phyloP scores from a whole-genome alignment of 2,329 filamentous ascomycete species.

The Furcasterigmium furcatum region DNA sequence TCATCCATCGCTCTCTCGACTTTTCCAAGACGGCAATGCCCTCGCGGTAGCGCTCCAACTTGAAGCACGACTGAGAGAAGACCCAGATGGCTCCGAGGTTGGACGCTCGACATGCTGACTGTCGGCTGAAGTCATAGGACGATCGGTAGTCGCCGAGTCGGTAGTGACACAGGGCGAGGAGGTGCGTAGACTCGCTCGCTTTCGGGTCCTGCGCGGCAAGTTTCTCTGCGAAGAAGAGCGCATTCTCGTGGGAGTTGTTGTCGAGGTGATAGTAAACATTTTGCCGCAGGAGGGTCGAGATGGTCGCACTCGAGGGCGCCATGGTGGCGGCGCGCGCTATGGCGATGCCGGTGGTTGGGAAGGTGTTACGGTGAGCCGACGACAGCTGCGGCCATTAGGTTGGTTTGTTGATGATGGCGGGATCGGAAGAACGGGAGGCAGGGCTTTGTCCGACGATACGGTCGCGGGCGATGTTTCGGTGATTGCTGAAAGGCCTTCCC shows the following conservation, averaged over 20 bases:
- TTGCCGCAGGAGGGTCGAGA: slow-evolving; percentile 54
- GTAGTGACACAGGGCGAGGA: slow-evolving; percentile 81
- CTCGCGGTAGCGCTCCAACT: slow-evolving; percentile 74
- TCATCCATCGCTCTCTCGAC: slow-evolving; percentile 70
- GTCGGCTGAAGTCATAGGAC: slow-evolving; percentile 79
- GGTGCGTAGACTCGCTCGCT: slow-evolving; percentile 75
- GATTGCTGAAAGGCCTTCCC: too few species aligned
- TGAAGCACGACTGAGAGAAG: slow-evolving; percentile 84
- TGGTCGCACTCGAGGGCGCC: slow-evolving; percentile 48
- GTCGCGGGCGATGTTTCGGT: too few species aligned
- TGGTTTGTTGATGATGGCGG: too few species aligned
- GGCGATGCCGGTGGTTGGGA: background rate
- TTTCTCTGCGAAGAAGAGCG: slow-evolving; percentile 88
- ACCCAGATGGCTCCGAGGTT: slow-evolving; percentile 89
- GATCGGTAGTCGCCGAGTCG: slow-evolving; percentile 80
- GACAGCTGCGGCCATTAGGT: slow-evolving; percentile 26
- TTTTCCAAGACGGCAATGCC: slow-evolving; percentile 84
- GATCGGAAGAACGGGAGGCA: background rate
- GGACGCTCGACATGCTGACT: slow-evolving; percentile 63
- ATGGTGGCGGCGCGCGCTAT: slow-evolving; percentile 29
- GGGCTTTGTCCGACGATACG: background rate
- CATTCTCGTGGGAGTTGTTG: slow-evolving; percentile 84
- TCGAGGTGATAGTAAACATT: slow-evolving; percentile 73
- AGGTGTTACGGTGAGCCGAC: slow-evolving; percentile 2
- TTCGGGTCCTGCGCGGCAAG: slow-evolving; percentile 80